These are phyloP conservation scores for Clohesyomyces aquaticus DNA, from an alignment of 495 filamentous ascomycete genomes.

Conservation along the genomic window DNA sequence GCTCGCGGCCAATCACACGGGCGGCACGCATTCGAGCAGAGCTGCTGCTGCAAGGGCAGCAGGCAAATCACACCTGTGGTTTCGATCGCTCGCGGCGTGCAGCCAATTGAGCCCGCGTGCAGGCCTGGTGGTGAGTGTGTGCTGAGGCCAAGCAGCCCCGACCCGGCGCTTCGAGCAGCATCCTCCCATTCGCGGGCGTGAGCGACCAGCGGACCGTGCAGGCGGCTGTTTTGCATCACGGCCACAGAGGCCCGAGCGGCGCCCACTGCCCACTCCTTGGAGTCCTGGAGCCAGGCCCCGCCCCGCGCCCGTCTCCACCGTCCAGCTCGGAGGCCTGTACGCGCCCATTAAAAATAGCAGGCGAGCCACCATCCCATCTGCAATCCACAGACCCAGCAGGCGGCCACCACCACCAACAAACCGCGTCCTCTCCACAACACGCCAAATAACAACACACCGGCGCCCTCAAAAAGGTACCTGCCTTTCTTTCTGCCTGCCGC, in stretches of 20 bases:
- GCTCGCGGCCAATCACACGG: constrained; percentile 10
- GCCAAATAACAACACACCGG: constrained; percentile 33
- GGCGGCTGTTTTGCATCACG: constrained; percentile 40
- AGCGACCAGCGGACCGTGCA: no score
- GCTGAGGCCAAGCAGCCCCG: background rate
- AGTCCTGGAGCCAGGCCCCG: constrained; percentile 11
- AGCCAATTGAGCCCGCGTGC: constrained; percentile 28
- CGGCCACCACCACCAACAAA: constrained; percentile 35
- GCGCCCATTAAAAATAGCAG: constrained; percentile 37
- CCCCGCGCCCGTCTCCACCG: background rate
- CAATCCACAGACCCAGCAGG: constrained; percentile 10
- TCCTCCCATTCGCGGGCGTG: constrained; percentile 27
- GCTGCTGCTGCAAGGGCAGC: constrained; percentile 37
- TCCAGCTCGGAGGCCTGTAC: constrained; percentile 14
- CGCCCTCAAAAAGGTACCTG: constrained; percentile 30
- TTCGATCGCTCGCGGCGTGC: constrained; percentile 26
- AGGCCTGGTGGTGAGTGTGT: constrained; percentile 9
- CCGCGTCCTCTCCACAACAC: constrained; percentile 22
- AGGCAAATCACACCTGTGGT: constrained; percentile 39
- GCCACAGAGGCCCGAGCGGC: constrained; percentile 3
- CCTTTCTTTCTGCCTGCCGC: constrained; percentile 24
- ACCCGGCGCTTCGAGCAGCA: constrained; percentile 25
- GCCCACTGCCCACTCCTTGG: no score
- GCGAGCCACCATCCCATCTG: constrained; percentile 12
- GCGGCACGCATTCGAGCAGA: background rate